phyloP scores from a whole-genome alignment of 345 rosid species.

The Euphorbia pulcherrima region DNA sequence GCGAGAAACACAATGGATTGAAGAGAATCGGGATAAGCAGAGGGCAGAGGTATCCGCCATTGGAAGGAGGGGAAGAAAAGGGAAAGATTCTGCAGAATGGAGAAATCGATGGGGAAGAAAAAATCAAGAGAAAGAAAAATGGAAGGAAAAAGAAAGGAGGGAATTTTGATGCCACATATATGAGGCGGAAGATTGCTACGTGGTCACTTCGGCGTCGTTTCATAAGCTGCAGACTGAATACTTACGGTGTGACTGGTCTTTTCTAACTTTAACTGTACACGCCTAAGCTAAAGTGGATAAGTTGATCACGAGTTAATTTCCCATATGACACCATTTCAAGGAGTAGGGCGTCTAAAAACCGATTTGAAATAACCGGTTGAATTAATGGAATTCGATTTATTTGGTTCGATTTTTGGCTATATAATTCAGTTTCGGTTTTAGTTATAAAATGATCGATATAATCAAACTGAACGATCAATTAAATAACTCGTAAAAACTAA shows the following conservation, averaged over 20 bases:
- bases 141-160: neutral
- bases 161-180: constrained; percentile 24
- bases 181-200: neutral
- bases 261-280: constrained; percentile 4
- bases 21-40: constrained; percentile 5
- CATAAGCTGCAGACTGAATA: neutral
- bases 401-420: too few species aligned
- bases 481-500: too few species aligned
- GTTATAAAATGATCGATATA: too few species aligned
- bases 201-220: neutral
- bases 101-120: neutral
- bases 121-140: neutral
- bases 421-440: too few species aligned
- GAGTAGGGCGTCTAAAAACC: too few species aligned
- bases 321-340: too few species aligned
- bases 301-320: too few species aligned
- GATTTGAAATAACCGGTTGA: too few species aligned
- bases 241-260: neutral
- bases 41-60: constrained; percentile 49
- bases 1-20: constrained; percentile 32
- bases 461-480: too few species aligned
- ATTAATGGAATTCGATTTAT: too few species aligned
- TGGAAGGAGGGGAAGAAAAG: constrained; percentile 23
- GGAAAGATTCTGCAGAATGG: constrained; percentile 8
- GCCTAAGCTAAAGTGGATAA: neutral